A percentile compares a stretch with the other conserved stretches of the same genome.
Evolutionary conservation across 2,329 filamentous ascomycete species (phyloP).

Genomic region (Aureobasidium sp.): DNA sequence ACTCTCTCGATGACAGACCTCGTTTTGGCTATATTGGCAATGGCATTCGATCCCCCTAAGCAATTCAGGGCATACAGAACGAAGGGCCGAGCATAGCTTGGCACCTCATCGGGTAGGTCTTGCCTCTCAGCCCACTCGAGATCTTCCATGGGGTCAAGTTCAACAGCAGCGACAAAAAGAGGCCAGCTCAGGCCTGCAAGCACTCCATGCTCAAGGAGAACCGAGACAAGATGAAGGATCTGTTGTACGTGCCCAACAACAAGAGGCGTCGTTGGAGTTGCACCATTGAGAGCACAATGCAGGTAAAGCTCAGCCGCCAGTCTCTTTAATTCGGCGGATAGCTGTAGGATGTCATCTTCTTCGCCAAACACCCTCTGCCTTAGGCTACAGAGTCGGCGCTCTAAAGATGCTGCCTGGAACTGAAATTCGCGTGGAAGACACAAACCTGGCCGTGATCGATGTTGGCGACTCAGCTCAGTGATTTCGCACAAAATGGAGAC

Average conservation of each 20-base stretch:
- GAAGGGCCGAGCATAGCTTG: conserved; percentile 29
- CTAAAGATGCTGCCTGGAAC: conserved; percentile 28
- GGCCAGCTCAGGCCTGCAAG: conserved; percentile 34
- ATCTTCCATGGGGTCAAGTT: conserved; percentile 30
- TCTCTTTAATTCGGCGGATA: conserved; percentile 35
- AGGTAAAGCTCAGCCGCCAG: conserved; percentile 38
- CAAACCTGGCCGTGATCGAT: conserved; percentile 22
- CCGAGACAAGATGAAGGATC: conserved; percentile 29
- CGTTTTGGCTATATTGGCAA: conserved; percentile 38
- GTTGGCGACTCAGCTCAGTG: conserved; percentile 36
- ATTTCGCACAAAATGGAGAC: conserved; percentile 40
- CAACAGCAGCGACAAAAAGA: conserved; percentile 36
- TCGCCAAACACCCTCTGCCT: conserved; percentile 26
- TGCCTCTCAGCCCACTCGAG: conserved; percentile 24
- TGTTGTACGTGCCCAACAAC: conserved; percentile 21
- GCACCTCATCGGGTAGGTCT: conserved; percentile 16
- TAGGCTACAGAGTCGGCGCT: conserved; percentile 26
- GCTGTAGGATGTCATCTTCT: conserved; percentile 26
- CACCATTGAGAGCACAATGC: conserved; percentile 37
- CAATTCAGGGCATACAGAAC: conserved; percentile 33
- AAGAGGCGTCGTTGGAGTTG: conserved; percentile 32
- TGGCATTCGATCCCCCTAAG: conserved; percentile 35
- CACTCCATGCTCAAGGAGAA: conserved; percentile 26
- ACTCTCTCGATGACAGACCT: conserved; percentile 39
- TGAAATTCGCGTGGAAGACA: conserved; percentile 22